Evolutionary conservation across 2,329 filamentous ascomycete species (phyloP), one percentile per base, ranked within the genome.

Genomic region (Talaromyces sp.): DNA sequence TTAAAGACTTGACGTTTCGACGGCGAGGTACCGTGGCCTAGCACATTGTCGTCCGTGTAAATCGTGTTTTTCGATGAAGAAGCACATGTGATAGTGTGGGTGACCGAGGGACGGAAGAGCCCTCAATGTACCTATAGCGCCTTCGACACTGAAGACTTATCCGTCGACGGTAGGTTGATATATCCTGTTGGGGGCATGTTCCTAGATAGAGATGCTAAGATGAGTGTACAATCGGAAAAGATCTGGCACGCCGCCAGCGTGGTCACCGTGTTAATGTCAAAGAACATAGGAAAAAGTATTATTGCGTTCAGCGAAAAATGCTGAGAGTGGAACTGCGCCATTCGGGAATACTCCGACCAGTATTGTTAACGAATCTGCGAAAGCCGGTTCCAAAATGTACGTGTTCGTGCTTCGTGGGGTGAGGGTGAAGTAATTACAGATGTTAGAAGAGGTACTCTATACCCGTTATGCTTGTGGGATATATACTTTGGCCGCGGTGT

Each of bases 41-140:
- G 81, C 1, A 93, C 85, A 69, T 91, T 93, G 74, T 93, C 91
- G 1, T 87, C 91, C 0, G 90, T 92, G 71, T 93, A 92, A 80
- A 93, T 89, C 82, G 71, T 93, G 82, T 67, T 92, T 89, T 44
- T 86, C 82, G 1, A 93, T 76, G 1, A 90, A 71, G 64, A 95
- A 86, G n/a, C 83, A 86, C 80, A 91, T 87, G 69, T 95, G 91
- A 70, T 96, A 91, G 1, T 78, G 77, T 0, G 91, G 86, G 69
- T 96, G 91, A 1, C 91, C 88, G 0, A 87, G 87, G 2, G 80
- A 82, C 68, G 84, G 71, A 1, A 81, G 58, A 1, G 78, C 76
- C 0, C 68, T 70, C 25, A 79, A n/a, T n/a, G n/a, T n/a, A n/a
- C n/a, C 56, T 0, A 75, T 79, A 3, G 78, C 77, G 1, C 78